Percentiles rank a stretch among this genome's conserved stretches.
Conservation (phyloP, 495 filamentous ascomycete genomes). For the Xylaria telfairii region DNA sequence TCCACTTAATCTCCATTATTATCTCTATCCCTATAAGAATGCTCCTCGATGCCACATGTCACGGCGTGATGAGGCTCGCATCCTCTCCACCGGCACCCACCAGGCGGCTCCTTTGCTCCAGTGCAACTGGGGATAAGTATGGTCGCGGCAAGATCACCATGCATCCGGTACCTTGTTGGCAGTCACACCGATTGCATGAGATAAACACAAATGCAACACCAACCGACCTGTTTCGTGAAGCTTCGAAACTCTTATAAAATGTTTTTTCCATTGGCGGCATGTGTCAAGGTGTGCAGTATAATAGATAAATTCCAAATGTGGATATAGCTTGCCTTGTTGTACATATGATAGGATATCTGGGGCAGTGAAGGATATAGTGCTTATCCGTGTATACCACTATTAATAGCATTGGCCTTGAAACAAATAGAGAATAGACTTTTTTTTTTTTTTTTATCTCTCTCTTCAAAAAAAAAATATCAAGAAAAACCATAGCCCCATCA, state of each 20-base stretch:
- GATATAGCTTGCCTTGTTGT: neutral
- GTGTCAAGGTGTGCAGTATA: neutral
- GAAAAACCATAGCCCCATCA: neutral
- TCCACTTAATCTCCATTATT: neutral
- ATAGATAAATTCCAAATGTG: neutral
- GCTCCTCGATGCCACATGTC: slow-evolving; percentile 15
- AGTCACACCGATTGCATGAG: slow-evolving; percentile 6
- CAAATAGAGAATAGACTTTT: no score
- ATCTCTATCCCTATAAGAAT: slow-evolving; percentile 9
- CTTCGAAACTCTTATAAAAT: neutral
- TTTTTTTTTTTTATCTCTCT: no score
- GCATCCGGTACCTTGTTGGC: slow-evolving; percentile 22
- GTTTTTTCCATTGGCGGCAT: neutral
- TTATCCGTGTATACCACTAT: neutral
- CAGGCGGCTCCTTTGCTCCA: slow-evolving; percentile 14
- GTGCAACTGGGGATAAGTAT: slow-evolving; percentile 17
- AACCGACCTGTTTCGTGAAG: neutral
- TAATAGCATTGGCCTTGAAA: neutral
- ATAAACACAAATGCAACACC: slow-evolving; percentile 6
- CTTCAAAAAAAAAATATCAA: no score
- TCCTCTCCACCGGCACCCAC: slow-evolving; percentile 19
- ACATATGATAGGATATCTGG: neutral
- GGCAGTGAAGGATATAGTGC: neutral
- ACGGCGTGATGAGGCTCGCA: slow-evolving; percentile 24
- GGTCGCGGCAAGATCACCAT: slow-evolving; percentile 18